These are phyloP conservation scores for Selaginella tamariscina DNA, from an alignment of 75 land plant genomes.

Conservation along the genomic window DNA sequence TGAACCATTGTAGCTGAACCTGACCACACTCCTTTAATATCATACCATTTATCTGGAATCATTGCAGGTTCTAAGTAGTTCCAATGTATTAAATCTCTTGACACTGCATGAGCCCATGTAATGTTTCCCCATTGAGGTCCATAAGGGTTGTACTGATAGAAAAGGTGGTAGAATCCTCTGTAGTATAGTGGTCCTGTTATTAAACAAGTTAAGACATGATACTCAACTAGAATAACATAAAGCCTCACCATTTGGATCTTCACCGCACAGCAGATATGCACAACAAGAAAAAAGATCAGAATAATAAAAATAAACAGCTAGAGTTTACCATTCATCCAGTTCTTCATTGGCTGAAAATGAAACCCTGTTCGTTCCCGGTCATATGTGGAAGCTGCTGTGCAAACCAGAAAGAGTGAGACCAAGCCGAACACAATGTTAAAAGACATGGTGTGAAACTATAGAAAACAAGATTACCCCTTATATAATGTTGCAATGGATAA, in stretches of 20 bases:
- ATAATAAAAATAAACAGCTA: background rate
- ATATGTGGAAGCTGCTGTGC: too few relatives aligned
- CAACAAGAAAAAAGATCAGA: too few relatives aligned
- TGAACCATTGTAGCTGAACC: constrained; percentile 1
- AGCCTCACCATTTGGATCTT: background rate
- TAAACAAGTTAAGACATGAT: background rate
- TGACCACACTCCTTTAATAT: constrained; percentile 21
- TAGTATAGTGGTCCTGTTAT: background rate
- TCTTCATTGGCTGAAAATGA: constrained; percentile 59
- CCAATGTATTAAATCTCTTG: background rate
- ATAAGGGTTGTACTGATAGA: constrained; percentile 4
- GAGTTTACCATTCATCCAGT: constrained; percentile 83
- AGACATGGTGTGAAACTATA: too few relatives aligned
- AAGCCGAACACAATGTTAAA: too few relatives aligned
- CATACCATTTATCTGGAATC: constrained; percentile 17
- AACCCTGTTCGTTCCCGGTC: constrained; percentile 37
- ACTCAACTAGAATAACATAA: too few relatives aligned
- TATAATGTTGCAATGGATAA: too few relatives aligned
- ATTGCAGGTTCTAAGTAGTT: background rate
- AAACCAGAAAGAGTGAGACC: too few relatives aligned
- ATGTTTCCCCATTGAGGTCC: background rate
- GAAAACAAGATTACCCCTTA: too few relatives aligned
- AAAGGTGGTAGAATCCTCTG: constrained; percentile 2
- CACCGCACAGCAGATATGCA: background rate
- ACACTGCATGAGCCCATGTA: constrained; percentile 10